Evolutionary conservation across 1,284 basidiomycete species (phyloP).

Genomic region (Singerocomus inundabilis): DNA sequence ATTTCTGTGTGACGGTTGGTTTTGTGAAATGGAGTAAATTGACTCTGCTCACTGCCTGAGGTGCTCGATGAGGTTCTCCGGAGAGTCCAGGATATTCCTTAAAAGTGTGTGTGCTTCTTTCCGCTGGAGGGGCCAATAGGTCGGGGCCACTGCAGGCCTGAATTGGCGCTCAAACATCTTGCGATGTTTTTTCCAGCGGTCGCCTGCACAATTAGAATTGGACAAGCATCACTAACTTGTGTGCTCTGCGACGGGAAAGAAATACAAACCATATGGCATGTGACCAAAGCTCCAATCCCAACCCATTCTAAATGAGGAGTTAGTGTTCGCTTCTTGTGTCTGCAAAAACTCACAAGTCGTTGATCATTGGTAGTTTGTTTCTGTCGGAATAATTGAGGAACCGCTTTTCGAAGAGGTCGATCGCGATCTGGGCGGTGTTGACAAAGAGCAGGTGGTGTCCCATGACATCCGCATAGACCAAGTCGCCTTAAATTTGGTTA

Average conservation of each 20-base stretch:
- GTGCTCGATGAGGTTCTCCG: slow-evolving; percentile 40
- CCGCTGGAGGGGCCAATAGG: slow-evolving; percentile 41
- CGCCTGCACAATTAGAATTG: slow-evolving; percentile 27
- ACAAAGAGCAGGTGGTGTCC: slow-evolving; percentile 32
- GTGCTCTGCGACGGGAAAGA: neutral
- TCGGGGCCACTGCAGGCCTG: slow-evolving; percentile 35
- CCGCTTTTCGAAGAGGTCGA: slow-evolving; percentile 38
- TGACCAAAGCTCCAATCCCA: slow-evolving; percentile 53
- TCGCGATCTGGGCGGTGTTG: slow-evolving; percentile 35
- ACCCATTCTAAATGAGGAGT: slow-evolving; percentile 40
- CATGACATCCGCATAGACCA: slow-evolving; percentile 32
- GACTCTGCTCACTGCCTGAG: slow-evolving; percentile 40
- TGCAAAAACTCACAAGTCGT: slow-evolving; percentile 28
- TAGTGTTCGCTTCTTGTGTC: neutral
- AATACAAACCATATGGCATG: slow-evolving; percentile 45
- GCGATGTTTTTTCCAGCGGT: slow-evolving; percentile 49
- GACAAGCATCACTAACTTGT: neutral
- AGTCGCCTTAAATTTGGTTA: slow-evolving; percentile 21
- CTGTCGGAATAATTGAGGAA: slow-evolving; percentile 33
- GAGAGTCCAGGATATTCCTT: slow-evolving; percentile 37
- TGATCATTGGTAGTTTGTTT: slow-evolving; percentile 32
- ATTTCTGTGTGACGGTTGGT: slow-evolving; percentile 31
- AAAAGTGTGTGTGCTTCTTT: slow-evolving; percentile 41
- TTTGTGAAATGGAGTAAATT: neutral
- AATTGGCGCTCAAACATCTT: slow-evolving; percentile 49